Conservation (phyloP, 495 filamentous ascomycete species). For the Evansstolkia leycettana region DNA sequence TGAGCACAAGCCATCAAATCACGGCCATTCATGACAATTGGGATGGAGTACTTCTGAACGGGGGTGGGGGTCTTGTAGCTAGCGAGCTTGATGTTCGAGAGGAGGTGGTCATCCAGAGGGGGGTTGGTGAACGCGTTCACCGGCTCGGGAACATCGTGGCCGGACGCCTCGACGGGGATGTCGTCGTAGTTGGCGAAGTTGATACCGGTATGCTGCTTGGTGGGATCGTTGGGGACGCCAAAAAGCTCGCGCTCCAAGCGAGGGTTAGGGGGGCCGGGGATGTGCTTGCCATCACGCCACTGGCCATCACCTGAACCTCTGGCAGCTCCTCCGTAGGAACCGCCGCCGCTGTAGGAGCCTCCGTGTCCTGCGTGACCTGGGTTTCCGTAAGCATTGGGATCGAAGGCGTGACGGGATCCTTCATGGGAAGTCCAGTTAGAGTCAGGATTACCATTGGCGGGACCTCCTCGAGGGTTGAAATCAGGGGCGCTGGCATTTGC, state of each 20-base stretch:
- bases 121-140: conserved; percentile 84
- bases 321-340: conserved; percentile 31
- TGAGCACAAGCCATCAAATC: conserved; percentile 99
- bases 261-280: conserved; percentile 75
- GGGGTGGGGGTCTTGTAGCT: conserved; percentile 91
- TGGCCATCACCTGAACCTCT: conserved; percentile 86
- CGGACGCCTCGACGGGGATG: conserved; percentile 95
- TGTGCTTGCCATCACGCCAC: conserved; percentile 95
- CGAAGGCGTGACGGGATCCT: conserved; percentile 34
- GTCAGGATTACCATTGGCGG: conserved; percentile 32
- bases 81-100: conserved; percentile 83
- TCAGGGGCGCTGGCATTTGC: conserved; percentile 52
- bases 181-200: conserved; percentile 99
- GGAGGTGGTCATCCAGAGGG: conserved; percentile 81
- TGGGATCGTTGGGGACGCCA: conserved; percentile 82
- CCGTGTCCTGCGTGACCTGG: conserved; percentile 30
- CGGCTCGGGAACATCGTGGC: conserved; percentile 86
- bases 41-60: conserved; percentile 96
- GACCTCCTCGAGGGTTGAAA: conserved; percentile 50
- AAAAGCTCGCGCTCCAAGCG: conserved; percentile 93
- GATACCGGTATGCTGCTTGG: conserved; percentile 93
- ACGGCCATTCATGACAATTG: conserved; percentile 90
- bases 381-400: conserved; percentile 58
- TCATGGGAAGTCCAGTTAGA: conserved; percentile 24
- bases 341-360: conserved; percentile 35